Conservation (phyloP, 495 filamentous ascomycete genomes). For the Astrocystis sublimbata region DNA sequence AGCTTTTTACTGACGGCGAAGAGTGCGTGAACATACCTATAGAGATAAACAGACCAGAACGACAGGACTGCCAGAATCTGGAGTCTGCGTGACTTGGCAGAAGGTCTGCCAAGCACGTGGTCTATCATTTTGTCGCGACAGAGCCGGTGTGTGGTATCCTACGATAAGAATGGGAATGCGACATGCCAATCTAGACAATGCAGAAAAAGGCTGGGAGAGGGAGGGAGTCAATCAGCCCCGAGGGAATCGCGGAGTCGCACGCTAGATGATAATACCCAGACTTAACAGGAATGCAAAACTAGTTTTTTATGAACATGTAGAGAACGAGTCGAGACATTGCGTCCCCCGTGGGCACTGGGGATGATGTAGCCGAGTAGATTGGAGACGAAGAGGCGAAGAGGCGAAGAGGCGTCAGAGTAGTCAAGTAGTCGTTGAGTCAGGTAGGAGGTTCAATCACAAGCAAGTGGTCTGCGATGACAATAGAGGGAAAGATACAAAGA, state of each 20-base stretch:
- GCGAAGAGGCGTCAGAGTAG: neutral
- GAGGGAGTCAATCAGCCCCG: neutral
- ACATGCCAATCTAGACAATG: constrained; percentile 2
- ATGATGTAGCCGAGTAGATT: neutral
- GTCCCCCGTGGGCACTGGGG: neutral
- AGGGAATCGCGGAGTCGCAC: neutral
- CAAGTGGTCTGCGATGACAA: neutral
- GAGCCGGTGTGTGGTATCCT: constrained; percentile 23
- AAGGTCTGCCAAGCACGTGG: constrained; percentile 89
- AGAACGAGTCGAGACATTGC: neutral
- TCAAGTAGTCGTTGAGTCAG: constrained; percentile 16
- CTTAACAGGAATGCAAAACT: neutral
- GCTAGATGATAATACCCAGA: neutral
- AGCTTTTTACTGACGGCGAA: constrained; percentile 8
- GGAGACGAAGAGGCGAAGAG: no score
- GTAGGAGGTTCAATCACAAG: constrained; percentile 1
- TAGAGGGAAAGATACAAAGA: neutral
- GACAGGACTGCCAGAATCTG: constrained; percentile 88
- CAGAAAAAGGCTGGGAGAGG: neutral
- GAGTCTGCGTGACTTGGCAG: constrained; percentile 84
- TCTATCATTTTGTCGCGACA: constrained; percentile 56
- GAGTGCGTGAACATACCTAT: constrained; percentile 51
- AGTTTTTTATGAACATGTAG: neutral
- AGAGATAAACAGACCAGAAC: constrained; percentile 87
- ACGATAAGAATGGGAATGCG: neutral